These are phyloP conservation scores for Glycine soja DNA, from an alignment of 306 rosid genomes.

Conservation along the genomic window DNA sequence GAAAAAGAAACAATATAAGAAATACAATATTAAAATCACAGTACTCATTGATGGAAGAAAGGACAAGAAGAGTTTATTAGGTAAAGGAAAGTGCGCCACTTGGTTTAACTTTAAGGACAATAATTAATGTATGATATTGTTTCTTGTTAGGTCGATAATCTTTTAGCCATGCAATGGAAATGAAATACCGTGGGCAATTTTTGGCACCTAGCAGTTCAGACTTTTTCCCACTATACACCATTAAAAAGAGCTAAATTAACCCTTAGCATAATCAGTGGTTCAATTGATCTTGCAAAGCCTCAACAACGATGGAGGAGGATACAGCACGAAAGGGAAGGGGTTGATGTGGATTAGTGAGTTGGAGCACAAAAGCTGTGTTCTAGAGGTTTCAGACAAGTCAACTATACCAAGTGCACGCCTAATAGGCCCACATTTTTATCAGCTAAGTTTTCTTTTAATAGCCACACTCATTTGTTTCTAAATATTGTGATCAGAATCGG, in stretches of 20 bases:
- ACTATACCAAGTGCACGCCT: constrained; percentile 51
- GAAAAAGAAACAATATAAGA: background rate
- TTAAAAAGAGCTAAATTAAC: constrained; percentile 36
- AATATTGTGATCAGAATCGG: constrained; percentile 28
- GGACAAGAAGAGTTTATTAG: background rate
- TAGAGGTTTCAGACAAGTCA: constrained; percentile 46
- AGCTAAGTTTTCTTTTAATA: constrained; percentile 34
- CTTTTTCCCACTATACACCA: constrained; percentile 25
- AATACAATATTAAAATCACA: too few relatives aligned
- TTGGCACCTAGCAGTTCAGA: constrained; percentile 38
- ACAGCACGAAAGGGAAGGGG: too few relatives aligned
- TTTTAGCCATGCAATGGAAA: constrained; percentile 52
- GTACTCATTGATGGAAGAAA: too few relatives aligned
- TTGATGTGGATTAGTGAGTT: constrained; percentile 64
- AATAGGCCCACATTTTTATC: constrained; percentile 43
- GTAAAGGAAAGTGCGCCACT: constrained; percentile 42
- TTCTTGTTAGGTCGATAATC: constrained; percentile 32
- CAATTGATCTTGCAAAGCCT: constrained; percentile 12
- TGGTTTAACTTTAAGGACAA: constrained; percentile 35
- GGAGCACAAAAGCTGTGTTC: constrained; percentile 65
- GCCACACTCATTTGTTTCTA: constrained; percentile 10
- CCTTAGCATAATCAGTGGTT: constrained; percentile 38
- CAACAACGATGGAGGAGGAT: background rate
- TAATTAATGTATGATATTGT: constrained; percentile 26
- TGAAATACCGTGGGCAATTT: constrained; percentile 28